Evolutionary conservation across 495 filamentous ascomycete species (phyloP).

Genomic region (Hyaloscypha bicolor): DNA sequence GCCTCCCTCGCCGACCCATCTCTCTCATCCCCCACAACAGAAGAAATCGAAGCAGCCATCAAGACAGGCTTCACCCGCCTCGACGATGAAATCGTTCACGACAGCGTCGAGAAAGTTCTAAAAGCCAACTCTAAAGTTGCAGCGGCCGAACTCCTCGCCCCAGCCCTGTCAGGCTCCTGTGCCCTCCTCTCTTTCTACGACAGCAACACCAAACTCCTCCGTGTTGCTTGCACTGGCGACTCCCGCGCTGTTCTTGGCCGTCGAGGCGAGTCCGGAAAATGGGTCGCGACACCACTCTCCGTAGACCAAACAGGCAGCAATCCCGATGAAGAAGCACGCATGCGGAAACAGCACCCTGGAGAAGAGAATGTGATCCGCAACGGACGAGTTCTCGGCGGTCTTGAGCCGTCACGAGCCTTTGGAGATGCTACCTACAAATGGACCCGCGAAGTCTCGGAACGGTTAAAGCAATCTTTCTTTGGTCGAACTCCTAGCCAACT

Average conservation of each 20-base stretch:
- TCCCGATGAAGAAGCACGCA: slow-evolving; percentile 74
- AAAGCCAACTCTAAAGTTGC: slow-evolving; percentile 83
- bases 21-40: slow-evolving; percentile 62
- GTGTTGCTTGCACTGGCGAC: slow-evolving; percentile 93
- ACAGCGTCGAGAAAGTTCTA: slow-evolving; percentile 83
- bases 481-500: slow-evolving; percentile 70
- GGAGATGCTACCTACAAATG: slow-evolving; percentile 98
- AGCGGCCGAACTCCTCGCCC: slow-evolving; percentile 88
- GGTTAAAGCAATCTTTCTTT: slow-evolving; percentile 82
- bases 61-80: slow-evolving; percentile 87
- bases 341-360: slow-evolving; percentile 83
- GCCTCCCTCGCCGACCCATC: slow-evolving; percentile 64
- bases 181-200: slow-evolving; percentile 97
- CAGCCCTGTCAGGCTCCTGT: slow-evolving; percentile 93
- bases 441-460: slow-evolving; percentile 77
- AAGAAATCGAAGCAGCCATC: slow-evolving; percentile 86
- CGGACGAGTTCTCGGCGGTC: slow-evolving; percentile 85
- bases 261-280: slow-evolving; percentile 76
- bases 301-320: slow-evolving; percentile 92
- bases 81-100: slow-evolving; percentile 91
- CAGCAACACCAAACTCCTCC: slow-evolving; percentile 74
- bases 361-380: slow-evolving; percentile 83
- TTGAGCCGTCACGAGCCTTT: slow-evolving; percentile 93
- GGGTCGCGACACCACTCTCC: slow-evolving; percentile 86
- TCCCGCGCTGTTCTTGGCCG: slow-evolving; percentile 91